A percentile compares a stretch with the other conserved stretches of the same genome.
These are phyloP conservation scores for Gossypium raimondii DNA, from an alignment of 345 rosid genomes.

Conservation along the genomic window DNA sequence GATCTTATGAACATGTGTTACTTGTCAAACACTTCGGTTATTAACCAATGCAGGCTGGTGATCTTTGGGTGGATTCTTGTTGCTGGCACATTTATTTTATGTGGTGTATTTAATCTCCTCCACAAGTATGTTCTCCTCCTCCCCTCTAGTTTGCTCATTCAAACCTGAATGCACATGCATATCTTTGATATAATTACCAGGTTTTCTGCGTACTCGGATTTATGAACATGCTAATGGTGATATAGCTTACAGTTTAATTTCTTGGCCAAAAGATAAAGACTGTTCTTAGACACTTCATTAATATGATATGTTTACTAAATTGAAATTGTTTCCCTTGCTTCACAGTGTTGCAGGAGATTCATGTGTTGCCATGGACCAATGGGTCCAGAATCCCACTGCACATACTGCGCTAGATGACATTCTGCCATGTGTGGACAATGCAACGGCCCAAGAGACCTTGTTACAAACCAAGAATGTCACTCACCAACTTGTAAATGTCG, in stretches of 20 bases:
- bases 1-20: not conserved
- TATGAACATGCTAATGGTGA: not conserved
- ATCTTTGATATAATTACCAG: not conserved
- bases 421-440: slow-evolving; percentile 87
- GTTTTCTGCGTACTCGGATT: not conserved
- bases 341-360: slow-evolving; percentile 80
- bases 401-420: slow-evolving; percentile 91
- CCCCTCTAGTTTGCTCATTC: not conserved
- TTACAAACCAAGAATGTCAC: slow-evolving; percentile 51
- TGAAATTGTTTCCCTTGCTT: slow-evolving; percentile 12
- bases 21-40: not conserved
- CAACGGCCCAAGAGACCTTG: slow-evolving; percentile 84
- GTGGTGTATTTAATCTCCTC: slow-evolving; percentile 80
- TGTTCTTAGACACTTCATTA: not conserved
- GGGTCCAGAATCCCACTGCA: slow-evolving; percentile 82
- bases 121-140: slow-evolving; percentile 56
- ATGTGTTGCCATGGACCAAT: slow-evolving; percentile 88
- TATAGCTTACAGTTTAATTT: not conserved
- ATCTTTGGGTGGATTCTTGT: slow-evolving; percentile 91
- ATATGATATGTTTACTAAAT: not conserved
- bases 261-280: not conserved
- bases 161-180: not conserved
- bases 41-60: slow-evolving; percentile 55
- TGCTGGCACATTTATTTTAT: slow-evolving; percentile 65
- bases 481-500: slow-evolving; percentile 47